A percentile compares a stretch with the other conserved stretches of the same genome.
phyloP scores from a whole-genome alignment of 2,329 filamentous ascomycete species.

The Exophiala alcalophila region DNA sequence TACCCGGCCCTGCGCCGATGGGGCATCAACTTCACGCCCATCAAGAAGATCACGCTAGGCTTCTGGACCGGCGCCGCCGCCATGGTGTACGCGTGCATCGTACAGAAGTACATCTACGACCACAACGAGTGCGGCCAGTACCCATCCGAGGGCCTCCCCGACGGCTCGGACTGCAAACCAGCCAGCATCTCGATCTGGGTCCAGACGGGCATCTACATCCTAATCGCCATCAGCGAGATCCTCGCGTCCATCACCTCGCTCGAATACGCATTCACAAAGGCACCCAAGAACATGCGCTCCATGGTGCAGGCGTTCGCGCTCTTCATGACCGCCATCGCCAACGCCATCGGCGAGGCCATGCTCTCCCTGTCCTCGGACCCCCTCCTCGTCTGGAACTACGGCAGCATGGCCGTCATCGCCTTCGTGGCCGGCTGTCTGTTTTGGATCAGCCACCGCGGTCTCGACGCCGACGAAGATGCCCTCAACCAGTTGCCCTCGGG shows the following conservation, averaged over 20 bases:
- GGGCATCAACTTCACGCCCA: constrained; percentile 56
- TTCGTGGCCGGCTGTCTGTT: constrained; percentile 62
- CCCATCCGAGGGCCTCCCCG: constrained; percentile 38
- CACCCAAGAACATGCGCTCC: constrained; percentile 73
- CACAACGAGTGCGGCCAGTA: constrained; percentile 52
- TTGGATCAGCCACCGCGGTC: constrained; percentile 63
- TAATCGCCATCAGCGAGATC: constrained; percentile 57
- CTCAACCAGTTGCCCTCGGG: constrained; percentile 49
- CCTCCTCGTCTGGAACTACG: constrained; percentile 70
- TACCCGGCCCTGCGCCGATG: constrained; percentile 56
- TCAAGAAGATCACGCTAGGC: constrained; percentile 54
- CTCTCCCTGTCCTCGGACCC: constrained; percentile 62
- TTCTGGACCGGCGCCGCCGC: constrained; percentile 53
- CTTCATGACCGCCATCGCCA: constrained; percentile 67
- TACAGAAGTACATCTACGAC: constrained; percentile 60
- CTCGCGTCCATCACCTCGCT: constrained; percentile 66
- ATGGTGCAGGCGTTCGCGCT: constrained; percentile 69
- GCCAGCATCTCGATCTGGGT: constrained; percentile 40
- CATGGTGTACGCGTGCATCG: constrained; percentile 56
- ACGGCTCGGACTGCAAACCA: constrained; percentile 26
- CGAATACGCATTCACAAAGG: constrained; percentile 73
- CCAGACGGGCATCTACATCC: constrained; percentile 49
- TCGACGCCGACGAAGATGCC: constrained; percentile 66
- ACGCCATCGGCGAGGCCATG: constrained; percentile 67
- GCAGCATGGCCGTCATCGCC: constrained; percentile 59